These are phyloP conservation scores for Salvia sclarea DNA, from an alignment of 305 asterid genomes.

Conservation along the genomic window DNA sequence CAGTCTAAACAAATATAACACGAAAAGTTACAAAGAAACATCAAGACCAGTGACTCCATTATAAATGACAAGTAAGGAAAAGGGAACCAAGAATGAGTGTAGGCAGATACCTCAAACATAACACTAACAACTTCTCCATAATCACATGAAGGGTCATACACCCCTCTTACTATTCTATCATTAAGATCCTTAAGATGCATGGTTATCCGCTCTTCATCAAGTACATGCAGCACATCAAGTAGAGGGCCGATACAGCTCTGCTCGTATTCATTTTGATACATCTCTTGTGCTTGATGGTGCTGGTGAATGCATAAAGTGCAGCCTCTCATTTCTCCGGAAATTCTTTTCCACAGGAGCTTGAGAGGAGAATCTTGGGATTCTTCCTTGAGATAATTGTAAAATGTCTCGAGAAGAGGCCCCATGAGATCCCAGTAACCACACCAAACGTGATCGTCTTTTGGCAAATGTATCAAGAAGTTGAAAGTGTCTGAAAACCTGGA, in stretches of 20 bases:
- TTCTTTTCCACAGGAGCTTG: slow-evolving; percentile 70
- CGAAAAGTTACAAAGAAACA: background rate
- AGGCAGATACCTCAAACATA: slow-evolving; percentile 79
- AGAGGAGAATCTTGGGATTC: slow-evolving; percentile 74
- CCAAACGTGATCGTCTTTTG: slow-evolving; percentile 78
- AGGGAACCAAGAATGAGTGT: slow-evolving; percentile 28
- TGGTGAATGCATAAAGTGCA: slow-evolving; percentile 88
- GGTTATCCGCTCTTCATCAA: slow-evolving; percentile 87
- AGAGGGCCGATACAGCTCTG: slow-evolving; percentile 73
- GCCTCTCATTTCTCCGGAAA: slow-evolving; percentile 69
- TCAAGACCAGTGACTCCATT: background rate
- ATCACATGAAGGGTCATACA: slow-evolving; percentile 54
- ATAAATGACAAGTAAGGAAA: slow-evolving; percentile 1
- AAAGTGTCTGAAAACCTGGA: slow-evolving; percentile 94
- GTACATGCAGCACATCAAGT: slow-evolving; percentile 70
- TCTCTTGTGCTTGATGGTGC: slow-evolving; percentile 93
- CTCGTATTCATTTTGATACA: slow-evolving; percentile 72
- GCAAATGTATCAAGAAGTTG: slow-evolving; percentile 68
- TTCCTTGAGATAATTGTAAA: slow-evolving; percentile 76
- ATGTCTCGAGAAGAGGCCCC: slow-evolving; percentile 97
- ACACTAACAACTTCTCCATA: slow-evolving; percentile 77
- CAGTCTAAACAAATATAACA: background rate
- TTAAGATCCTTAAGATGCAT: slow-evolving; percentile 73
- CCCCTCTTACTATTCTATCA: slow-evolving; percentile 57
- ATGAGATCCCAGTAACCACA: slow-evolving; percentile 84